Evolutionary conservation across 2,329 filamentous ascomycete species (phyloP).

Genomic region (Alternaria ventricosa): DNA sequence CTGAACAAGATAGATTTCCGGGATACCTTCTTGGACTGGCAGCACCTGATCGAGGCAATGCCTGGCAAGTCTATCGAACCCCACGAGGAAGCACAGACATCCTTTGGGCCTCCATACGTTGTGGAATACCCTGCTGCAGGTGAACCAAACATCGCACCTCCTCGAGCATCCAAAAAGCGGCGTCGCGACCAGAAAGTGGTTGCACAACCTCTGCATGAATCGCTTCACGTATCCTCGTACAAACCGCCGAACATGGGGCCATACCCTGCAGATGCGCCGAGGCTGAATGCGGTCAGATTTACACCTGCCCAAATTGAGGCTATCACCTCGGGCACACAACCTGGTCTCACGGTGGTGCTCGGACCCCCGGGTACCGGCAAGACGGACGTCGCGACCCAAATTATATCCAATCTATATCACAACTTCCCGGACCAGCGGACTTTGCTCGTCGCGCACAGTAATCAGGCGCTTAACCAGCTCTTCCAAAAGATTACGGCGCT

Average conservation of each 20-base stretch:
- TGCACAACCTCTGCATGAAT: slow-evolving; percentile 62
- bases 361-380: slow-evolving; percentile 97
- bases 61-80: slow-evolving; percentile 88
- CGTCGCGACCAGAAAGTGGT: slow-evolving; percentile 76
- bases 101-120: slow-evolving; percentile 87
- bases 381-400: slow-evolving; percentile 98
- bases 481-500: slow-evolving; percentile 98
- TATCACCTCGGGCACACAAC: slow-evolving; percentile 91
- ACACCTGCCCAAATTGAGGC: slow-evolving; percentile 91
- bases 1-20: slow-evolving; percentile 84
- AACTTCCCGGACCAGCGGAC: slow-evolving; percentile 95
- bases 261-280: slow-evolving; percentile 84
- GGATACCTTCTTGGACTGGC: slow-evolving; percentile 95
- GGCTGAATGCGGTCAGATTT: slow-evolving; percentile 83
- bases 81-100: slow-evolving; percentile 71
- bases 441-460: slow-evolving; percentile 92
- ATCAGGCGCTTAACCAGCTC: slow-evolving; percentile 95
- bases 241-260: slow-evolving; percentile 87
- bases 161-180: slow-evolving; percentile 79
- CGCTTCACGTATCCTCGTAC: slow-evolving; percentile 86
- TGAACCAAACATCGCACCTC: slow-evolving; percentile 54
- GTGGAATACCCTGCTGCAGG: slow-evolving; percentile 64
- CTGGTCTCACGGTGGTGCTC: slow-evolving; percentile 90
- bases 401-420: slow-evolving; percentile 98
- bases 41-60: slow-evolving; percentile 87